Conservation (phyloP, 306 rosid genomes). For the Vicia villosa region DNA sequence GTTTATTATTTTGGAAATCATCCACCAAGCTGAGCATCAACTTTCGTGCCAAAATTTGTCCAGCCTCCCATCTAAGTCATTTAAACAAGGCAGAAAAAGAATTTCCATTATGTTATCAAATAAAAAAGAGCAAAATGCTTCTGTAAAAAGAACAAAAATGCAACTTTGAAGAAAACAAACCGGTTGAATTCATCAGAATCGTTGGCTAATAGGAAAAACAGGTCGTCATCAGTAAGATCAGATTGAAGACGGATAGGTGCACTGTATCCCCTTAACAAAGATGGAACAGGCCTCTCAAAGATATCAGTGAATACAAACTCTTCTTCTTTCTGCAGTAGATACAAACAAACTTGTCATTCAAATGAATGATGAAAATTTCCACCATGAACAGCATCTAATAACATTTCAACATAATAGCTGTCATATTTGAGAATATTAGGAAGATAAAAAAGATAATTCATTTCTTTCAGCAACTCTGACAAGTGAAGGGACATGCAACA, state of each 20-base stretch:
- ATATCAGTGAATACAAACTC: slow-evolving; percentile 81
- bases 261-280: slow-evolving; percentile 87
- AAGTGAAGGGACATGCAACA: slow-evolving; percentile 15
- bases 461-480: not conserved
- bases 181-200: slow-evolving; percentile 96
- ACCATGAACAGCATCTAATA: slow-evolving; percentile 16
- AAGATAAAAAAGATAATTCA: not conserved
- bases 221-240: slow-evolving; percentile 73
- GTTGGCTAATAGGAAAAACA: slow-evolving; percentile 87
- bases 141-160: not conserved
- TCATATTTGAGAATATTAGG: not conserved
- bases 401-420: slow-evolving; percentile 6
- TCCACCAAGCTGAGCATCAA: slow-evolving; percentile 84
- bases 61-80: slow-evolving; percentile 94
- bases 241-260: slow-evolving; percentile 94
- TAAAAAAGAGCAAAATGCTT: not conserved
- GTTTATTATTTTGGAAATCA: slow-evolving; percentile 79
- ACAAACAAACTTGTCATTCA: slow-evolving; percentile 25
- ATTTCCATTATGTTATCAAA: slow-evolving; percentile 18
- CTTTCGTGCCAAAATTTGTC: slow-evolving; percentile 86
- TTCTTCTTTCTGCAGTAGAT: slow-evolving; percentile 74
- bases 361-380: slow-evolving; percentile 9
- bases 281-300: slow-evolving; percentile 87
- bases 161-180: slow-evolving; percentile 56
- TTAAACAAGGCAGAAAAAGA: slow-evolving; percentile 36